A percentile compares a stretch with the other conserved stretches of the same genome.
Evolutionary conservation across 2,329 filamentous ascomycete genomes (phyloP).

Genomic region (Lachnellula subtilissima): DNA sequence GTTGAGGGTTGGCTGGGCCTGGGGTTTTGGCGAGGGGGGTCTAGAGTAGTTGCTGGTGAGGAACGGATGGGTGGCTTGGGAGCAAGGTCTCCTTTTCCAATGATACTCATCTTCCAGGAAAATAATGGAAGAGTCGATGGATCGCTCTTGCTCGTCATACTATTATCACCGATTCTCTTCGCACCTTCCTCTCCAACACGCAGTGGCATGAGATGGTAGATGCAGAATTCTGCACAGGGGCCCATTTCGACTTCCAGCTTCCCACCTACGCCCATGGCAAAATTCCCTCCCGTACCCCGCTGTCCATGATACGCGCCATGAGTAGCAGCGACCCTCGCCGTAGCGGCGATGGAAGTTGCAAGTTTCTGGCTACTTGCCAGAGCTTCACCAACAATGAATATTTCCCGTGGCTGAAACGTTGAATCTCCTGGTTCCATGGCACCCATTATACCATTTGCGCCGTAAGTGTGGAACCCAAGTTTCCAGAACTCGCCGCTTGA

Average conservation of each 20-base stretch:
- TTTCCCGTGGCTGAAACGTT: constrained; percentile 31
- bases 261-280: constrained; percentile 41
- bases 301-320: constrained; percentile 47
- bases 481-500: constrained; percentile 30
- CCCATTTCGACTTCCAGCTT: constrained; percentile 37
- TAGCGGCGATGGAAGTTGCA: constrained; percentile 39
- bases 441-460: constrained; percentile 35
- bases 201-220: constrained; percentile 38
- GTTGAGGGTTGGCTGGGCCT: not conserved
- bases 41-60: not conserved
- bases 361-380: constrained; percentile 41
- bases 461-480: constrained; percentile 43
- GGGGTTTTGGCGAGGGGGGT: not conserved
- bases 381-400: constrained; percentile 45
- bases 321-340: constrained; percentile 37
- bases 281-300: constrained; percentile 48
- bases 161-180: not conserved
- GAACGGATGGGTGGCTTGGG: not conserved
- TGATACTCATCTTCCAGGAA: not conserved
- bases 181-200: constrained; percentile 2
- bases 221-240: constrained; percentile 39
- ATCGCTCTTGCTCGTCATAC: not conserved
- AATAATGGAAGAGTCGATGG: not conserved
- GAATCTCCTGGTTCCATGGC: constrained; percentile 25
- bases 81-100: not conserved